Evolutionary conservation across 2,329 filamentous ascomycete genomes (phyloP), one percentile per base, ranked within the genome.

Genomic region (Aspergillus versicolor): DNA sequence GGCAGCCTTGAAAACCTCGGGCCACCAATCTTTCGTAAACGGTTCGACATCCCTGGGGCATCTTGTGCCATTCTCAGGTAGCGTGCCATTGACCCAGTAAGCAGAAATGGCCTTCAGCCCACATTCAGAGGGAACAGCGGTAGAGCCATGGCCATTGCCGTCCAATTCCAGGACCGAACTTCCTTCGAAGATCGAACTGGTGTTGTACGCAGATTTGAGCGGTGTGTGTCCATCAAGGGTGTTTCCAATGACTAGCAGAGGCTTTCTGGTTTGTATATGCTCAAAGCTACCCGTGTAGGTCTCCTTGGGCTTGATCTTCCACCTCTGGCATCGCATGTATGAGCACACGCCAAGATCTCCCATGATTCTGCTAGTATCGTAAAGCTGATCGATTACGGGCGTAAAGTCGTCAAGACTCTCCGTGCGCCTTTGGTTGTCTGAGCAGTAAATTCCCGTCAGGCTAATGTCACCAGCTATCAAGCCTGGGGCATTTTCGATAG

Each of bases 181-280:
- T 8, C 60, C 65, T 17, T 64, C 53, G 38, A 67, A 67, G 1
- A 53, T 59, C 2, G 61, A 50, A 45, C 66, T 68, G 27, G 62
- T 58, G 44, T 69, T 66, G 5, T 56, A 45, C 1, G 69, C 69
- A 5, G 59, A 62, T 2, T 48, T 41, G 2, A 70, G 43, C 8
- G 69, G 66, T 2, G 67, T 71, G 4, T 61, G 58, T 2, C 59
- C 63, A 38, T 70, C 68, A 19, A 60, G 63, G 5, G 58, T 61
- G 41, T 66, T 69, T 15, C 66, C 66, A n/a, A 69, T 56, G 44
- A 66, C 58, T 17, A 70, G 56, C 17, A 69, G 52, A 1, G 68
- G 69, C 42, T 60, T 60, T 54, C 62, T 64, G 8, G 65, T 67
- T 37, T 60, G 61, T 9, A 61, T 60, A 4, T 32, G 43, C 9